Base-by-base conservation (phyloP, 202 grass and related monocot genomes). In the Hordeum pubiflorum region DNA sequence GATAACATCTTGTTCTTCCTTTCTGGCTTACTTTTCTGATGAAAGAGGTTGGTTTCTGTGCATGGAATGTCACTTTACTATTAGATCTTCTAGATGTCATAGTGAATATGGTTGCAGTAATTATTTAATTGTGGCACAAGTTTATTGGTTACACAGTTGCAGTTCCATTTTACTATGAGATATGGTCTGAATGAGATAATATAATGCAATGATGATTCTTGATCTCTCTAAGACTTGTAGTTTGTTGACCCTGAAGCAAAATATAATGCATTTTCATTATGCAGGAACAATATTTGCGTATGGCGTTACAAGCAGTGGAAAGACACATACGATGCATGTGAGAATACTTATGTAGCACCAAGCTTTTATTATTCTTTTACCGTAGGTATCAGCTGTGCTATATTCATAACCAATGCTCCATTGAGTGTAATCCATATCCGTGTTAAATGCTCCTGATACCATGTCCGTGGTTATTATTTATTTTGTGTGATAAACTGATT, bases 251-350 rank as follows among this genome's bases (percentile, higher is more conserved):
- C 24, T 61, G 78, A 80, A 83, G 13, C 29, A 22, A 80, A 79
- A 21, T 3, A 17, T 76, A 41, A n/a, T 50, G 10, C 34, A 62
- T 12, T 37, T 83, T 74, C 34, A 44, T 75, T 54, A 74, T 27
- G 41, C 86, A 99, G 97, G 97, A 78, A 99, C 97, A 87, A 99
- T 99, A 87, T 99, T 96, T 91, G 97, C 97, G 75, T 99, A 99
- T 75, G 97, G 97, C 79, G 97, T 99, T 80, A 99, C 97, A 58
- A 99, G 97, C 80, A 99, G 97, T 80, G 97, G 97, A 72, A 99
- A 99, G 89, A 99, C 97, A 74, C 97, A 99, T 82, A 96, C 97
- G 10, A 99, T 99, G 97, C 97, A 99, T 92, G 97, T 99, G 78
- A 99, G 88, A 37, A 48, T 13, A 86, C 44, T 78, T 75, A 82